Evolutionary conservation across 2,329 filamentous ascomycete species (phyloP), one percentile per base, ranked within the genome.

Genomic region (Nemania bipapillata): DNA sequence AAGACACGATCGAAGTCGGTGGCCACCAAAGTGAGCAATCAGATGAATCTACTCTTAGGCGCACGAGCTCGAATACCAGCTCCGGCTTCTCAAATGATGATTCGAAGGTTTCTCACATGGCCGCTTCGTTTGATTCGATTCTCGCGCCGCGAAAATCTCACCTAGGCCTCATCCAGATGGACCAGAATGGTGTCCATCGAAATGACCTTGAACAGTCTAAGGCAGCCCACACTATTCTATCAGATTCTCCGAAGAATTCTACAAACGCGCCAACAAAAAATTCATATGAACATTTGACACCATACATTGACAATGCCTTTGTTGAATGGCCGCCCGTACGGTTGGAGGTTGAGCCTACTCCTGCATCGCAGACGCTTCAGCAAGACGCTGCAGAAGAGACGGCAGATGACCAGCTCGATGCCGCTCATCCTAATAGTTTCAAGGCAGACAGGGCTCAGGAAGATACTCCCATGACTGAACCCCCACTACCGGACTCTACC

Each of bases 1-100:
- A 86, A 74, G 86, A 88, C 74, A 87, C 86, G 15, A 88, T 88
- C 68, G 84, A 88, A 73, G 86, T 88, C 56, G 84, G 85, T 54
- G 83, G 84, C 47, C 79, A 80, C 35, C 79, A 79, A 22, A 79
- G 78, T 55, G 74, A 76, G 22, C 73, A 76, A 50, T 78, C 77
- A 3, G 78, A 77, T 35, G 78, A 77, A 17, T 76, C 75, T 17
- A 77, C 77, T 7, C 79, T 80, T 15, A 77, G 73, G 59, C 76
- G 76, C 20, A 75, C 74, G n/a, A 75, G 67, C 59, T 75, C 76
- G 53, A 74, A 75, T 22, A 75, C 73, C 8, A 77, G 73, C 53
- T 74, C 76, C 22, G 68, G 72, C 32, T 74, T 74, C 26, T 78
- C 75, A 12, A 70, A 66, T 55, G 69, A 74, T 26, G 73, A 72